Conservation (phyloP, 2,329 filamentous ascomycete genomes). For the Didymella keratinophila region DNA sequence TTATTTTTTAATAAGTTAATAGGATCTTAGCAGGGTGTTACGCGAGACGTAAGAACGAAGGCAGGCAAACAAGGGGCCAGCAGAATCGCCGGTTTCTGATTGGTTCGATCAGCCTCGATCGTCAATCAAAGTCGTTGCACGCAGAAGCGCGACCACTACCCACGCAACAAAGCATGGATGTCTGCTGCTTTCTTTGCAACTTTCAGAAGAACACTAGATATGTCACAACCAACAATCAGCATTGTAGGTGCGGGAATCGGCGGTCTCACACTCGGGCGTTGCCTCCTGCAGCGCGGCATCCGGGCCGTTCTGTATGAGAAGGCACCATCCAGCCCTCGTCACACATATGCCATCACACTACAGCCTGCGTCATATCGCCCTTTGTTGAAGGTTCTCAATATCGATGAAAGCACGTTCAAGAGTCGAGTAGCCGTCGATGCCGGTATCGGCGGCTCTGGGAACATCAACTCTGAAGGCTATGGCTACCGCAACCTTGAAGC, state of each 20-base stretch:
- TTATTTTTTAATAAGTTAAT: too few relatives aligned
- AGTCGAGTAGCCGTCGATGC: conserved; percentile 44
- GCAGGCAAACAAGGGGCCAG: background rate
- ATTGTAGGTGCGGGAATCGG: conserved; percentile 58
- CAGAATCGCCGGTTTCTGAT: conserved; percentile 1
- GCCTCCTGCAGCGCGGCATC: conserved; percentile 46
- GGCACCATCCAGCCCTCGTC: conserved; percentile 31
- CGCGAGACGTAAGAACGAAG: background rate
- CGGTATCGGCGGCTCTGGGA: conserved; percentile 35
- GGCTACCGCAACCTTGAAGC: conserved; percentile 7
- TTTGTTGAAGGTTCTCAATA: conserved; percentile 42
- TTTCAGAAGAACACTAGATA: conserved; percentile 16
- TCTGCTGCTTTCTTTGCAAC: background rate
- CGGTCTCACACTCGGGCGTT: conserved; percentile 53
- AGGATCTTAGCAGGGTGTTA: too few relatives aligned
- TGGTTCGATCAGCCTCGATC: conserved; percentile 15
- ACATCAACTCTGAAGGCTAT: conserved; percentile 17
- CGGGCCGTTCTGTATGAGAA: conserved; percentile 46
- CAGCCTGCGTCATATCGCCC: conserved; percentile 43
- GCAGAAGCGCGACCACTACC: background rate
- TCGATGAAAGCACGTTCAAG: conserved; percentile 45
- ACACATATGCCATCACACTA: conserved; percentile 53
- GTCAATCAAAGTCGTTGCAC: conserved; percentile 9
- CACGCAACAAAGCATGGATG: background rate
- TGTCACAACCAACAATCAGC: conserved; percentile 37